Percentiles rank a stretch among this genome's conserved stretches.
These are phyloP conservation scores for Kwoniella pini DNA, from an alignment of 768 basidiomycete species.

Conservation along the genomic window DNA sequence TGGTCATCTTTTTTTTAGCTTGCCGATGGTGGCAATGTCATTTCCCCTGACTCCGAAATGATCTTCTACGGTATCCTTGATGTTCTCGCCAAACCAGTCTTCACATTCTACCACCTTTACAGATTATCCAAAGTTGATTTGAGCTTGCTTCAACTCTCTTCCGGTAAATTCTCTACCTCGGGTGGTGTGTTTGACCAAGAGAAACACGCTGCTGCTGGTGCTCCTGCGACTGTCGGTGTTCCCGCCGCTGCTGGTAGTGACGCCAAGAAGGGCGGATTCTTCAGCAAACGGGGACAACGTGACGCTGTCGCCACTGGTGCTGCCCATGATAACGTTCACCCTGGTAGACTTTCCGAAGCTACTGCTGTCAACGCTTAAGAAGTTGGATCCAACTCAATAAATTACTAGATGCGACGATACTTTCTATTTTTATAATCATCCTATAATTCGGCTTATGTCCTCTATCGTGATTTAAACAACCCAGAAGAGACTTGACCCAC, in stretches of 20 bases:
- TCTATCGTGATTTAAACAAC: not conserved
- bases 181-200: constrained; percentile 35
- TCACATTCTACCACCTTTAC: constrained; percentile 51
- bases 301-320: constrained; percentile 19
- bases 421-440: too few species aligned
- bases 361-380: constrained; percentile 15
- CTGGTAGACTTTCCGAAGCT: constrained; percentile 6
- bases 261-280: constrained; percentile 34
- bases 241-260: not conserved
- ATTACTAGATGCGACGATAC: not conserved
- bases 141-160: constrained; percentile 48
- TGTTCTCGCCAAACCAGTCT: constrained; percentile 55
- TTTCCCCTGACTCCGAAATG: constrained; percentile 62
- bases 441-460: too few species aligned
- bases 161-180: constrained; percentile 51
- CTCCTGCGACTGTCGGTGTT: constrained; percentile 18
- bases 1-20: constrained; percentile 13
- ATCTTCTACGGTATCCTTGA: constrained; percentile 61
- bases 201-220: constrained; percentile 29
- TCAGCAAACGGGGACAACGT: constrained; percentile 28
- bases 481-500: not conserved
- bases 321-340: too few species aligned
- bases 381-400: not conserved
- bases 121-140: constrained; percentile 52
- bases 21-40: constrained; percentile 61